Evolutionary conservation across 371 early-diverging fungal species (phyloP).

Genomic region (Apophysomyces elegans): DNA sequence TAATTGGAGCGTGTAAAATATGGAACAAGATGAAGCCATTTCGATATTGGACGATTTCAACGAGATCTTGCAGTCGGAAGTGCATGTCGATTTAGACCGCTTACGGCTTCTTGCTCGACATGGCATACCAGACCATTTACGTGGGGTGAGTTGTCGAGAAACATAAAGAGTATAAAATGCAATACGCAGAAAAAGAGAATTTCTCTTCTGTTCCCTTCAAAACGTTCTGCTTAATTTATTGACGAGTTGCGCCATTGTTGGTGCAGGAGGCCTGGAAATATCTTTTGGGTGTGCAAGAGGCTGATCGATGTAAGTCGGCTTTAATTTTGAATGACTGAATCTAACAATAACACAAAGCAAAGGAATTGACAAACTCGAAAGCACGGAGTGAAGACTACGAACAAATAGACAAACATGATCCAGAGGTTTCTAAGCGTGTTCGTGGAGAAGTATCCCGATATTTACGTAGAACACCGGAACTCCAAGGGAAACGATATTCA

Average conservation of each 20-base stretch:
- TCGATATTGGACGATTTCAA: conserved; percentile 69
- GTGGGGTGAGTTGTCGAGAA: conserved; percentile 58
- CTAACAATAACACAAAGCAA: conserved; percentile 41
- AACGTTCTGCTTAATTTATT: neutral
- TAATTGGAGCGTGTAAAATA: conserved; percentile 9
- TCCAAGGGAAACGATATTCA: conserved; percentile 22
- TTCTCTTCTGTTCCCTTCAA: neutral
- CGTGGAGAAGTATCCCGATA: conserved; percentile 82
- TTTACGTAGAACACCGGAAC: conserved; percentile 42
- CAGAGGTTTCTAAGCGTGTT: conserved; percentile 74
- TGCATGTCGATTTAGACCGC: conserved; percentile 79
- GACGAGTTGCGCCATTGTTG: conserved; percentile 4
- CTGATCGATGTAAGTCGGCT: conserved; percentile 74
- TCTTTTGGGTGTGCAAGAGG: conserved; percentile 78
- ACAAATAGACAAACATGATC: conserved; percentile 68
- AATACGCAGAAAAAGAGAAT: neutral
- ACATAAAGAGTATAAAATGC: neutral
- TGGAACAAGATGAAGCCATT: conserved; percentile 37
- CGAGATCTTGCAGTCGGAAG: conserved; percentile 83
- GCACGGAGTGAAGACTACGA: conserved; percentile 70
- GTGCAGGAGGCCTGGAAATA: conserved; percentile 82
- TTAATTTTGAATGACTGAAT: neutral
- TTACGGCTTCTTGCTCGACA: conserved; percentile 74
- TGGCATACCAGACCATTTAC: conserved; percentile 80
- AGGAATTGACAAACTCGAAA: conserved; percentile 66